These are phyloP conservation scores for Tetragonia tetragonoides DNA, from an alignment of 148 eudicot species.

Conservation along the genomic window DNA sequence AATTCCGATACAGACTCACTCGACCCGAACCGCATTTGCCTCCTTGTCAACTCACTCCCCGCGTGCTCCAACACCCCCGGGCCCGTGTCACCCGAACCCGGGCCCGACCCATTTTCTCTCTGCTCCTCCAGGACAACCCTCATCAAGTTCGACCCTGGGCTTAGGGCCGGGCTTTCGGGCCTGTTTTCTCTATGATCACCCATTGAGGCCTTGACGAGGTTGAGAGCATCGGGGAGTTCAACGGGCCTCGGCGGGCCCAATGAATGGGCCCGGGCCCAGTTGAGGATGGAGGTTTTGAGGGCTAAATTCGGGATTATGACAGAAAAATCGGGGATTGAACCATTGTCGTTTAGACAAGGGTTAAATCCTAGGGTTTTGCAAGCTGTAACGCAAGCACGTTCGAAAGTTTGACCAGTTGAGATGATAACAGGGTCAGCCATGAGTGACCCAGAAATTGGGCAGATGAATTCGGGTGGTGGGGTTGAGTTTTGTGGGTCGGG, in stretches of 20 bases:
- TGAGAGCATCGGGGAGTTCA: conserved; percentile 38
- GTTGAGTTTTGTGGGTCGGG: neutral
- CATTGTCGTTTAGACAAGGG: conserved; percentile 43
- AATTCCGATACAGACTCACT: conserved; percentile 42
- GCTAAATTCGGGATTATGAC: conserved; percentile 65
- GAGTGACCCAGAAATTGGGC: conserved; percentile 62
- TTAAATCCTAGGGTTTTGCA: conserved; percentile 46
- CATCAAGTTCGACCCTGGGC: no score
- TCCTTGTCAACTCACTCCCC: conserved; percentile 35
- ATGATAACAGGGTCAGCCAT: conserved; percentile 91
- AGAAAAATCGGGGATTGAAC: conserved; percentile 53
- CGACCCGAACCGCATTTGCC: conserved; percentile 36
- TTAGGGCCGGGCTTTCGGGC: no score
- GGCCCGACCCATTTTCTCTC: neutral
- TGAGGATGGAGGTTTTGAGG: conserved; percentile 64
- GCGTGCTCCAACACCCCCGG: conserved; percentile 1
- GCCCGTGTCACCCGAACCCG: neutral
- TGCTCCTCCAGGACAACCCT: conserved; percentile 1
- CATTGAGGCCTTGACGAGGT: conserved; percentile 36
- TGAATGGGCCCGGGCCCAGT: conserved; percentile 38
- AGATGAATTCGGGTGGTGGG: conserved; percentile 48
- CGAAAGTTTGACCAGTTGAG: conserved; percentile 84
- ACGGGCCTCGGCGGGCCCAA: conserved; percentile 44
- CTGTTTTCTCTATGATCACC: neutral
- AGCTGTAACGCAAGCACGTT: conserved; percentile 63